Conservation (phyloP, 148 eudicot species). For the Chenopodium berlandieri region DNA sequence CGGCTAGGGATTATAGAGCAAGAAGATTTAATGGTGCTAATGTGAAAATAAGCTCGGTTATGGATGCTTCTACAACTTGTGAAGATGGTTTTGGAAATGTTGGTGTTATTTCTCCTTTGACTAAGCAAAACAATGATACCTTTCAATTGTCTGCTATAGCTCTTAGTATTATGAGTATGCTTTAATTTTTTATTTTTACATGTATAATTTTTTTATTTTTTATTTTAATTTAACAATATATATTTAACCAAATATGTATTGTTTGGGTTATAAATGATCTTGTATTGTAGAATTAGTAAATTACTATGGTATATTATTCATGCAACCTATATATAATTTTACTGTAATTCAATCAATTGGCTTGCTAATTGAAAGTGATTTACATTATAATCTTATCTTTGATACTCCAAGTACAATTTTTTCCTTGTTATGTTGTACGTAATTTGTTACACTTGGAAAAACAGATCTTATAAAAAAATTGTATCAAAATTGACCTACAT, state of each 20-base stretch:
- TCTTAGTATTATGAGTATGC: constrained; percentile 41
- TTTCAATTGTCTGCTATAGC: constrained; percentile 55
- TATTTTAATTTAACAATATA: background rate
- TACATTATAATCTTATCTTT: too few relatives aligned
- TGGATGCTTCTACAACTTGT: constrained; percentile 60
- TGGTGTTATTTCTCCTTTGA: constrained; percentile 50
- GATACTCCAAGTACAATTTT: too few relatives aligned
- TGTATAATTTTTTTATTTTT: background rate
- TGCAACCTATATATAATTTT: too few relatives aligned
- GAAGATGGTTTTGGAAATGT: constrained; percentile 60
- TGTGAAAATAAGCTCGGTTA: constrained; percentile 45
- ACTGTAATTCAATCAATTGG: background rate
- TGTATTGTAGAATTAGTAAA: background rate
- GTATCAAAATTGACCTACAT: too few relatives aligned
- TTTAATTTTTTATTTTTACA: background rate
- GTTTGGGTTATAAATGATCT: background rate
- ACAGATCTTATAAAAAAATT: too few relatives aligned
- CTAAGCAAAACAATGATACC: constrained; percentile 31
- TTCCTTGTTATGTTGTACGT: too few relatives aligned
- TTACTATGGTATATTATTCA: too few relatives aligned
- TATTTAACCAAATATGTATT: background rate
- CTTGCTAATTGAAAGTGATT: too few relatives aligned
- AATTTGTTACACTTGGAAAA: too few relatives aligned
- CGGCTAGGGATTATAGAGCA: constrained; percentile 34
- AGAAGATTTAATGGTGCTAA: constrained; percentile 44